A percentile compares a stretch with the other conserved stretches of the same genome.
Evolutionary conservation across 441 rosid genomes (phyloP).

Genomic region (Adansonia rubrostipa): DNA sequence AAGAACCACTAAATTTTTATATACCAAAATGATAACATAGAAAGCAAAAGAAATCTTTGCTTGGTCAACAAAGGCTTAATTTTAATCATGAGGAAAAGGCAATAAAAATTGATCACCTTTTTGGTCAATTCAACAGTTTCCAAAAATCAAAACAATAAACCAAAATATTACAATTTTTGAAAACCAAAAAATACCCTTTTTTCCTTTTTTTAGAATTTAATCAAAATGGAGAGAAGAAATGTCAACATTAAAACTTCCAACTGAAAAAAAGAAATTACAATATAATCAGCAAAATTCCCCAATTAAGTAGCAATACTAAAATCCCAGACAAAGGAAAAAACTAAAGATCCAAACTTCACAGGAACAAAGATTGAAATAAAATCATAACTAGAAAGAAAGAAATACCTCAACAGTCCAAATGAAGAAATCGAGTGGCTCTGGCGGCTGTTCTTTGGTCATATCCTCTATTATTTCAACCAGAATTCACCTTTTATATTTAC

Average conservation of each 20-base stretch:
- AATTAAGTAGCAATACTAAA: slow-evolving; percentile 4
- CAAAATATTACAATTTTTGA: neutral
- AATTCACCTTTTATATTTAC: slow-evolving; percentile 23
- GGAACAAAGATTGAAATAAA: slow-evolving; percentile 2
- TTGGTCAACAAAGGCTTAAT: neutral
- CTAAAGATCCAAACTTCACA: slow-evolving; percentile 18
- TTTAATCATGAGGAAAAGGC: neutral
- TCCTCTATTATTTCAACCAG: slow-evolving; percentile 37
- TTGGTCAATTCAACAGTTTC: neutral
- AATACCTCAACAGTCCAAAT: slow-evolving; percentile 98
- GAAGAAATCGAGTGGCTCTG: slow-evolving; percentile 99
- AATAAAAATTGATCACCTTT: neutral
- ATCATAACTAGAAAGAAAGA: neutral
- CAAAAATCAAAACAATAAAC: neutral
- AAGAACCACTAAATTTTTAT: neutral
- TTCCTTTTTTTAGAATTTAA: neutral
- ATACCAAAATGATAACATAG: neutral
- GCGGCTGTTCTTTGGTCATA: slow-evolving; percentile 82
- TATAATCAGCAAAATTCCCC: neutral
- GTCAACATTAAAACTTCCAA: neutral
- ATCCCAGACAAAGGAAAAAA: slow-evolving; percentile 12
- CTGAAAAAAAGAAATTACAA: neutral
- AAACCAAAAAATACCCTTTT: neutral
- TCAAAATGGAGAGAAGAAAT: neutral
- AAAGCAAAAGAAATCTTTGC: neutral